phyloP scores from a whole-genome alignment of 371 early-diverging fungal species.

The Mortierella sp. region DNA sequence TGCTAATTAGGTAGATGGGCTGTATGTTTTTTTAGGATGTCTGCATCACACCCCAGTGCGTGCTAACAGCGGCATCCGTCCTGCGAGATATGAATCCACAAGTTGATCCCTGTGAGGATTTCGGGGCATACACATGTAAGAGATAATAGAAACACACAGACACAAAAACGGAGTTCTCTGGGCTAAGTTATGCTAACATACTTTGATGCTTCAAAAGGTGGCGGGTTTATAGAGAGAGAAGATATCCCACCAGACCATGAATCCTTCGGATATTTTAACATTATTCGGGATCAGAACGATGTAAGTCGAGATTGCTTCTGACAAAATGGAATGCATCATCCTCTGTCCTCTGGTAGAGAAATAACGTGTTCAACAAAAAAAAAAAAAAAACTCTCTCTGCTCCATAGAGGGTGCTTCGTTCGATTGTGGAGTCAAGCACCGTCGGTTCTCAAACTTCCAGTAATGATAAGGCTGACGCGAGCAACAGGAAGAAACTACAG shows the following conservation, averaged over 20 bases:
- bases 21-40: slow-evolving; percentile 51
- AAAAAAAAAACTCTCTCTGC: too few species aligned
- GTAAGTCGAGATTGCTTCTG: slow-evolving; percentile 44
- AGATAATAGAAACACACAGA: background rate
- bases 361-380: too few species aligned
- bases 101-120: slow-evolving; percentile 67
- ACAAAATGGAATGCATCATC: background rate
- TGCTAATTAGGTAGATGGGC: background rate
- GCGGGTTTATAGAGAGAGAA: slow-evolving; percentile 59
- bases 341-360: slow-evolving; percentile 21
- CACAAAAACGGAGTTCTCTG: slow-evolving; percentile 16
- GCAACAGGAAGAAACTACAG: slow-evolving; percentile 64
- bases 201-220: slow-evolving; percentile 57
- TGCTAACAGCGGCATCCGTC: slow-evolving; percentile 67
- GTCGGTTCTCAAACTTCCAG: background rate
- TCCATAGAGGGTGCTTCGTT: slow-evolving; percentile 53
- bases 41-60: slow-evolving; percentile 69
- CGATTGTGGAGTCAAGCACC: slow-evolving; percentile 24
- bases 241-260: slow-evolving; percentile 66
- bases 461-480: slow-evolving; percentile 47
- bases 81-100: slow-evolving; percentile 58
- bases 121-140: slow-evolving; percentile 67
- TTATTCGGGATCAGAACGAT: slow-evolving; percentile 57
- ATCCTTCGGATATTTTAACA: slow-evolving; percentile 56
- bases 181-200: background rate